Conservation (phyloP, 768 basidiomycete species). For the Candolleomyces efflorescens region DNA sequence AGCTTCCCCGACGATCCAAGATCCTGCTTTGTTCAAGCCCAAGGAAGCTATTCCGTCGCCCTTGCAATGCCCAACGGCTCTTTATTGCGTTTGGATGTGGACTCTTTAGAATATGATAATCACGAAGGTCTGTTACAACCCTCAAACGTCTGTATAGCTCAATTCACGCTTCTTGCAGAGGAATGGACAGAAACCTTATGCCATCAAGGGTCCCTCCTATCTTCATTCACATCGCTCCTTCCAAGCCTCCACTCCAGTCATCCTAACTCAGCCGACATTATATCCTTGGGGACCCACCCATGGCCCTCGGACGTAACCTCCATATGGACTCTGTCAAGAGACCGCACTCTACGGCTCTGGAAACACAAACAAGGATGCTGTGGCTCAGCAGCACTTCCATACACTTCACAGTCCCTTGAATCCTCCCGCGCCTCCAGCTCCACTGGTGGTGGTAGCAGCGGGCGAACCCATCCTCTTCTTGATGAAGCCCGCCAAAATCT, state of each 20-base stretch:
- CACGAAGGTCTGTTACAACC: slow-evolving; percentile 49
- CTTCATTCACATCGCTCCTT: slow-evolving; percentile 62
- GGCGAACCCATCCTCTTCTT: slow-evolving; percentile 41
- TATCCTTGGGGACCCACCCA: slow-evolving; percentile 69
- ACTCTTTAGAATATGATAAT: slow-evolving; percentile 47
- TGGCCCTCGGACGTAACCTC: slow-evolving; percentile 73
- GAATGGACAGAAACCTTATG: slow-evolving; percentile 66
- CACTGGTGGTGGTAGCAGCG: slow-evolving; percentile 12
- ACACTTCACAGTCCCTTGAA: slow-evolving; percentile 20
- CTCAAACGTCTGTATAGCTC: slow-evolving; percentile 7
- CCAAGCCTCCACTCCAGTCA: slow-evolving; percentile 45
- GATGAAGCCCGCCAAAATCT: slow-evolving; percentile 60
- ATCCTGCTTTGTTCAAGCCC: slow-evolving; percentile 53
- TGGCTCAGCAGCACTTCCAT: slow-evolving; percentile 48
- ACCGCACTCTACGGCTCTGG: slow-evolving; percentile 84
- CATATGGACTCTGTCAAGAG: slow-evolving; percentile 83
- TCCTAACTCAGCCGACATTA: slow-evolving; percentile 52
- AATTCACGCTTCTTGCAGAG: slow-evolving; percentile 36
- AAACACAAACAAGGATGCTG: slow-evolving; percentile 70
- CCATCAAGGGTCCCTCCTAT: slow-evolving; percentile 64
- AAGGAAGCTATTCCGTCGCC: slow-evolving; percentile 63
- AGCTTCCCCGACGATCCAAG: slow-evolving; percentile 38
- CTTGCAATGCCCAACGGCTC: slow-evolving; percentile 58
- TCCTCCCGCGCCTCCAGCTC: slow-evolving; percentile 15
- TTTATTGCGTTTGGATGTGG: slow-evolving; percentile 66